Conservation (phyloP, 2,329 filamentous ascomycete species). For the Rosellinia necatrix region DNA sequence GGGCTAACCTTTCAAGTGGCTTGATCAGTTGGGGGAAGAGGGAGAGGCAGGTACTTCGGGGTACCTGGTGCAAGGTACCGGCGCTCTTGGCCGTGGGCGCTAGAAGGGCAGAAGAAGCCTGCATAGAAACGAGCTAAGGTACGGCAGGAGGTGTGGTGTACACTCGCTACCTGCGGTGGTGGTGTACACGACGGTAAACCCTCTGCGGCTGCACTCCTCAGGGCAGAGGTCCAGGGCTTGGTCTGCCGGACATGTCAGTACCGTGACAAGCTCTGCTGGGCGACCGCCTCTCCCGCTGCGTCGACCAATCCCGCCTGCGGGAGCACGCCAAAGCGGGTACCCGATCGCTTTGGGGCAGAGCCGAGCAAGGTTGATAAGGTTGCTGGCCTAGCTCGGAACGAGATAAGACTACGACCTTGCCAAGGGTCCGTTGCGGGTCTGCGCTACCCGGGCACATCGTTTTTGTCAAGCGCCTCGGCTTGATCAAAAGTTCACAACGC, state of each 20-base stretch:
- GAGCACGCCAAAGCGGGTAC: background rate
- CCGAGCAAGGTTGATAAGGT: conserved; percentile 24
- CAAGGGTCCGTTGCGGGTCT: conserved; percentile 26
- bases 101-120: conserved; percentile 46
- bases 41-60: conserved; percentile 18
- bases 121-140: conserved; percentile 38
- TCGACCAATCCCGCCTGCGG: conserved; percentile 11
- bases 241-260: conserved; percentile 14
- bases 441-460: conserved; percentile 11
- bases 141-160: too few relatives aligned
- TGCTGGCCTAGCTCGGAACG: background rate
- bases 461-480: conserved; percentile 31
- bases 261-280: conserved; percentile 26
- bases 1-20: conserved; percentile 8
- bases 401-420: too few relatives aligned
- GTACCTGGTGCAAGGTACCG: conserved; percentile 21
- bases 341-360: conserved; percentile 4
- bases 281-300: conserved; percentile 26
- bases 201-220: conserved; percentile 26
- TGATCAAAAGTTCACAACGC: conserved; percentile 26
- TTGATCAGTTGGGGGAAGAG: conserved; percentile 6
- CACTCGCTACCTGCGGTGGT: too few relatives aligned
- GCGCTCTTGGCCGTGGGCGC: conserved; percentile 31
- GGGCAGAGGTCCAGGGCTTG: conserved; percentile 18
- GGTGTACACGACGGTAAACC: conserved; percentile 7